Conservation (phyloP, 148 eudicot genomes). For the Vaccinium vitisidaea region DNA sequence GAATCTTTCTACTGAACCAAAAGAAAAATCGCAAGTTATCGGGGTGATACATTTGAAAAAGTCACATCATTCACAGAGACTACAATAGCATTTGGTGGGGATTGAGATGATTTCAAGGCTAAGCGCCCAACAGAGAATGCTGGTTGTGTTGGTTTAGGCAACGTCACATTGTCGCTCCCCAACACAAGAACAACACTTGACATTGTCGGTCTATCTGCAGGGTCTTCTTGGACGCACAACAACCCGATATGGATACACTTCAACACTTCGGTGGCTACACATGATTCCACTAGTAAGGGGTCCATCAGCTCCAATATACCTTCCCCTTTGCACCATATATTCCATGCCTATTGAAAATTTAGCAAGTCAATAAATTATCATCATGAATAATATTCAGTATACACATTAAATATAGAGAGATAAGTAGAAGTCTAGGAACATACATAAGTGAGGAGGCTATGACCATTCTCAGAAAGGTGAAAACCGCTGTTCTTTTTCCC, state of each 20-base stretch:
- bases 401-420: neutral
- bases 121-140: slow-evolving; percentile 14
- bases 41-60: neutral
- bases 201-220: slow-evolving; percentile 37
- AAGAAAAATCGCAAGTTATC: neutral
- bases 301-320: slow-evolving; percentile 28
- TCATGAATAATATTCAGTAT: neutral
- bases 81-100: neutral
- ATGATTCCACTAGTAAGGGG: slow-evolving; percentile 21
- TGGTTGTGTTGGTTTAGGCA: slow-evolving; percentile 34
- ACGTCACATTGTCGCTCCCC: slow-evolving; percentile 22
- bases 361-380: neutral
- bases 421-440: neutral
- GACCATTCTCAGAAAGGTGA: neutral
- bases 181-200: slow-evolving; percentile 28
- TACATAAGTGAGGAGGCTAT: slow-evolving; percentile 10
- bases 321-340: slow-evolving; percentile 29
- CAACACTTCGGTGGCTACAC: slow-evolving; percentile 24
- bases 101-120: neutral
- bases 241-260: slow-evolving; percentile 44
- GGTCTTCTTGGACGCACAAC: slow-evolving; percentile 45
- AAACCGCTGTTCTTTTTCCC: slow-evolving; percentile 2
- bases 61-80: slow-evolving; percentile 13
- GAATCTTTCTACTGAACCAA: too few relatives aligned
- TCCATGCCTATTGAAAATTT: slow-evolving; percentile 31